Evolutionary conservation across 1,284 basidiomycete genomes (phyloP).

Genomic region (Cerioporus squamosus): DNA sequence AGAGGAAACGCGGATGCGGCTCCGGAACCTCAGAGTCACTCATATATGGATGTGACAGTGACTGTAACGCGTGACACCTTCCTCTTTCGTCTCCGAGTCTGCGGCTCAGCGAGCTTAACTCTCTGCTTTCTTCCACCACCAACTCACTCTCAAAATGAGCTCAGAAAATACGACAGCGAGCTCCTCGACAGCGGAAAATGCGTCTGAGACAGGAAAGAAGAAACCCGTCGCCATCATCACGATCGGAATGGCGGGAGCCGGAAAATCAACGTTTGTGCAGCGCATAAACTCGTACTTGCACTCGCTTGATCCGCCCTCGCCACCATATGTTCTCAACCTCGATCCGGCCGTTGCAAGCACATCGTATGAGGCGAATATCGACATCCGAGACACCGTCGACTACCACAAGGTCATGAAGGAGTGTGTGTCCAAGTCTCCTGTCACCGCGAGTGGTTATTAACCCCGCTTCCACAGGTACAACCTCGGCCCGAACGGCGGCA

Average conservation of each 20-base stretch:
- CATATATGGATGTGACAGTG: conserved; percentile 15
- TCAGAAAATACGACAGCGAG: conserved; percentile 4
- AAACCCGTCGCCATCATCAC: conserved; percentile 85
- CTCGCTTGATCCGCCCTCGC: conserved; percentile 56
- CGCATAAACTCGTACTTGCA: conserved; percentile 90
- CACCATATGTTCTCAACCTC: conserved; percentile 96
- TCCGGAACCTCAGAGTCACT: neutral
- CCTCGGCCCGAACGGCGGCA: conserved; percentile 97
- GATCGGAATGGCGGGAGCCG: conserved; percentile 94
- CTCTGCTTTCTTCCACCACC: neutral
- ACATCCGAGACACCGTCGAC: conserved; percentile 97
- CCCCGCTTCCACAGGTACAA: conserved; percentile 76
- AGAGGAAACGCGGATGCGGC: conserved; percentile 13
- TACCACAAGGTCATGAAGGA: conserved; percentile 99
- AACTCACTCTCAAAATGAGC: conserved; percentile 4
- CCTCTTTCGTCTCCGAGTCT: conserved; percentile 8
- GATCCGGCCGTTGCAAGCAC: conserved; percentile 94
- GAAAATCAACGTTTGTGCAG: conserved; percentile 97
- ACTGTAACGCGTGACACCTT: conserved; percentile 17
- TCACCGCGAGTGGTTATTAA: conserved; percentile 15
- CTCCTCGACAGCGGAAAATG: neutral
- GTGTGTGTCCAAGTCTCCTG: conserved; percentile 56
- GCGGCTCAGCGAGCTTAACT: neutral
- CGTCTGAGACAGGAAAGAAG: conserved; percentile 32
- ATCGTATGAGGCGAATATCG: conserved; percentile 96